Evolutionary conservation across 2,329 filamentous ascomycete species (phyloP), one percentile per base, ranked within the genome.

Genomic region (Sporothrix luriei): DNA sequence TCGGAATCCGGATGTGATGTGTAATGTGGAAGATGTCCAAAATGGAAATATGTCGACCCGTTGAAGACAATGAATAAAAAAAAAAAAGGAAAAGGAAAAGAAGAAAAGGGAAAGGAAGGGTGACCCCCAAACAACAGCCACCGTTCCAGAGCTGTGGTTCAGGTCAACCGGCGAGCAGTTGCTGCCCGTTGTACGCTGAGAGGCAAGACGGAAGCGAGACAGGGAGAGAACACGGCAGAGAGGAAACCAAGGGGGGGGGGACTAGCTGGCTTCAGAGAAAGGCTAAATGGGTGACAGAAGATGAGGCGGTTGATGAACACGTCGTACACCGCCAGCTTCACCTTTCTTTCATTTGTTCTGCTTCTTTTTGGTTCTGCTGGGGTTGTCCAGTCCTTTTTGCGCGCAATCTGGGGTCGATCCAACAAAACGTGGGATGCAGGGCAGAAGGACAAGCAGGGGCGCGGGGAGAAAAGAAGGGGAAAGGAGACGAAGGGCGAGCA

Each of bases 361-460:
- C 33, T 19, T 59, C 33, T 6, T 43, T 40, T 43, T 59, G 29
- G n/a, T 10, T 24, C n/a, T 40, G 19, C 24, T 51, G 46, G 61
- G 49, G 26, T 40, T 59, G 5, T 21, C 49, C 19, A 33, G 33
- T 66, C 26, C 24, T 13, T 66, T 66, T 66, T 66, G 48, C 55
- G 64, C 64, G 64, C 29, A 54, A 66, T 46, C 64, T 33, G 61
- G 61, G 62, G 62, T 51, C 33, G 62, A 51, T 49, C 21, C 48
- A 48, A 66, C 48, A 66, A 66, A 66, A 40, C 62, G 62, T 66
- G 62, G 62, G 48, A 52, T 21, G 10, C 59, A 55, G 52, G 52
- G 33, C 52, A 55, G 13, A 26, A 65, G 21, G 61, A 51, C 43
- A 40, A 43, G 33, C 55, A 61, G 55, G 55, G 55, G 33, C n/a